Base-by-base conservation (phyloP, 1,284 basidiomycete species). In the Sporisorium scitamineum region DNA sequence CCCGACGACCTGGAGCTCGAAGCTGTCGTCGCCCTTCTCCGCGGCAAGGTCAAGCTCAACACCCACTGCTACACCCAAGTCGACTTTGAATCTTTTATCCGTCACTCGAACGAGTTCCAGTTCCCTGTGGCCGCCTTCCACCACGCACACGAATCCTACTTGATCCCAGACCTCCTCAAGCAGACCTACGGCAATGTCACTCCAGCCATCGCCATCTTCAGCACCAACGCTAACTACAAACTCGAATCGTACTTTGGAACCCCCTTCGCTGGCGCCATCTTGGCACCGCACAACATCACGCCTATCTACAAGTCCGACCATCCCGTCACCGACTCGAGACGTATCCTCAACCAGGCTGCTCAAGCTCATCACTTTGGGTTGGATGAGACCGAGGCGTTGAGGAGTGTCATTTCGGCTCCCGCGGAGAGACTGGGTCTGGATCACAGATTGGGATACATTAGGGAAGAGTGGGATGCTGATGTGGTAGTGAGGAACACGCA, bases 401-500 rank as follows among this genome's bases (percentile, higher is more conserved):
- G 90, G 4, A 88, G 92, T 3, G 91, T 96, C 18, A 96, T 91
- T 0, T 90, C 91, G 1, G 92, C 91, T 13, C 91, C 94, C 1
- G 94, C 94, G 1, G 88, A 88, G 41, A 88, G 91, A 2, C 87
- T 94, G 67, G 94, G 94, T 1, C 87, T 92, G 63, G 91, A 91
- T 64, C 93, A 97, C 84, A 89, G 94, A 31, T 88, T 97, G 58
- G 94, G 94, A 1, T 91, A 88, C 77, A 85, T 95, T 37, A 89
- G 90, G 61, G 82, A 88, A 80, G 92, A 93, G 18, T 88, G 86
- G 69, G 87, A 86, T 67, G 86, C 86, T 39, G 92, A 95, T 84
- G 77, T 95, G n/a, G 93, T 94, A 18, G 88, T 95, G 5, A 95
- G 94, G 94, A 93, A 95, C 77, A 91, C 90, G 24, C 93, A 94